Evolutionary conservation across 352 stramenopile genomes (phyloP).

Genomic region (Pelagophyceae sp.): DNA sequence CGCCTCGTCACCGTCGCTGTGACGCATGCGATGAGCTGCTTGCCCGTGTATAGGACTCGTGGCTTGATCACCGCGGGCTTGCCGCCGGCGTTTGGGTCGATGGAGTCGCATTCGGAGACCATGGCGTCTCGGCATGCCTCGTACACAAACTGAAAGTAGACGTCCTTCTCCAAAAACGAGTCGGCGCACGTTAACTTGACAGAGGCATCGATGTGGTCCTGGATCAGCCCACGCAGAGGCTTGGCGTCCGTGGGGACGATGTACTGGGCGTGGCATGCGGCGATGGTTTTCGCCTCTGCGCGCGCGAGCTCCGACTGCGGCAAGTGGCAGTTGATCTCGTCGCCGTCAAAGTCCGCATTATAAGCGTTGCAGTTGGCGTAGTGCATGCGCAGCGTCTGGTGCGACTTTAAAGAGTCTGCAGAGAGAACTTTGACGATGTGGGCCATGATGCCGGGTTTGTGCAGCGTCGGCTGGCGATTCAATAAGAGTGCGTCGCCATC

Average conservation of each 20-base stretch:
- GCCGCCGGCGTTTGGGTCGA: constrained; percentile 31
- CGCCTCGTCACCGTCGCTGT: background rate
- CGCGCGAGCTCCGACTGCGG: constrained; percentile 95
- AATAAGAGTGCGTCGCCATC: constrained; percentile 79
- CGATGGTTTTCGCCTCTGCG: constrained; percentile 94
- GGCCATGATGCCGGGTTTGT: constrained; percentile 99
- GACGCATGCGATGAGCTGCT: constrained; percentile 72
- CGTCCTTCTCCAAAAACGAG: constrained; percentile 93
- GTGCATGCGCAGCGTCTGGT: constrained; percentile 99
- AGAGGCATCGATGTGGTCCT: constrained; percentile 96
- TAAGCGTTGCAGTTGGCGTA: constrained; percentile 99
- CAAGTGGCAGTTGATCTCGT: constrained; percentile 99
- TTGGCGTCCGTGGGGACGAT: constrained; percentile 93
- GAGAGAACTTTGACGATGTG: constrained; percentile 91
- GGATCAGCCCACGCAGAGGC: constrained; percentile 94
- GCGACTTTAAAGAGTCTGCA: constrained; percentile 29
- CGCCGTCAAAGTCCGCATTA: constrained; percentile 99
- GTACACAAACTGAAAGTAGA: constrained; percentile 9
- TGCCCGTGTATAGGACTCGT: constrained; percentile 92
- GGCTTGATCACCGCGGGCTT: constrained; percentile 96
- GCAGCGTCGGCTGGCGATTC: constrained; percentile 95
- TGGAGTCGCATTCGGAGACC: background rate
- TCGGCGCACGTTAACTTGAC: constrained; percentile 95
- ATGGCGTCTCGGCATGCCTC: background rate
- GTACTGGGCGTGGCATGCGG: constrained; percentile 94